These are phyloP conservation scores for Penicillium sp. DNA, from an alignment of 2,329 filamentous ascomycete genomes.

Conservation along the genomic window DNA sequence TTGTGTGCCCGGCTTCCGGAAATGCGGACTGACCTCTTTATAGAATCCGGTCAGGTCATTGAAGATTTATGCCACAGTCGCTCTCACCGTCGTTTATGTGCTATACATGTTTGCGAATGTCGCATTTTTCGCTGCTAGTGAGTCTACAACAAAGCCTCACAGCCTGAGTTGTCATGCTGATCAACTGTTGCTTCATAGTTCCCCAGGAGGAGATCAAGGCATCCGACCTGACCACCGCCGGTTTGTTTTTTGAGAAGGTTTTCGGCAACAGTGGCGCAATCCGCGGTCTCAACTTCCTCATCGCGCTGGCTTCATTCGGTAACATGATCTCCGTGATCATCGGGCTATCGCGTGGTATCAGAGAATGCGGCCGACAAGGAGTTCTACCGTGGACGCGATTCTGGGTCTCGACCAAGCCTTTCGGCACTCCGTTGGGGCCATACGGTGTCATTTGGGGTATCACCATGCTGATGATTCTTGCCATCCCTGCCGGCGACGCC, in stretches of 20 bases:
- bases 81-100: conserved; percentile 21
- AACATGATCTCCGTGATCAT: conserved; percentile 59
- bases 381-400: conserved; percentile 59
- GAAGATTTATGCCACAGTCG: conserved; percentile 4
- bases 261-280: conserved; percentile 54
- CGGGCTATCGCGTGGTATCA: conserved; percentile 56
- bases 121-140: conserved; percentile 58
- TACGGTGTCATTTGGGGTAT: conserved; percentile 59
- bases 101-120: conserved; percentile 62
- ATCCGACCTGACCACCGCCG: conserved; percentile 56
- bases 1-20: background rate
- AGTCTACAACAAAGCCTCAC: conserved; percentile 19
- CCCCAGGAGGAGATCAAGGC: conserved; percentile 53
- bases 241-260: conserved; percentile 59
- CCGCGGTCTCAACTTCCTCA: conserved; percentile 58
- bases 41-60: conserved; percentile 59
- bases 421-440: conserved; percentile 62
- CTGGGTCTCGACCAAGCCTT: conserved; percentile 64
- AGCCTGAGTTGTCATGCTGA: background rate
- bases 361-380: conserved; percentile 62
- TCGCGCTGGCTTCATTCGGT: conserved; percentile 59
- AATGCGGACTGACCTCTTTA: background rate
- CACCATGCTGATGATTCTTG: conserved; percentile 61
- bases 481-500: conserved; percentile 62
- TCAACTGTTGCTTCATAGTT: background rate